Evolutionary conservation across 2,329 filamentous ascomycete species (phyloP).

Genomic region (Calonectria naviculata): DNA sequence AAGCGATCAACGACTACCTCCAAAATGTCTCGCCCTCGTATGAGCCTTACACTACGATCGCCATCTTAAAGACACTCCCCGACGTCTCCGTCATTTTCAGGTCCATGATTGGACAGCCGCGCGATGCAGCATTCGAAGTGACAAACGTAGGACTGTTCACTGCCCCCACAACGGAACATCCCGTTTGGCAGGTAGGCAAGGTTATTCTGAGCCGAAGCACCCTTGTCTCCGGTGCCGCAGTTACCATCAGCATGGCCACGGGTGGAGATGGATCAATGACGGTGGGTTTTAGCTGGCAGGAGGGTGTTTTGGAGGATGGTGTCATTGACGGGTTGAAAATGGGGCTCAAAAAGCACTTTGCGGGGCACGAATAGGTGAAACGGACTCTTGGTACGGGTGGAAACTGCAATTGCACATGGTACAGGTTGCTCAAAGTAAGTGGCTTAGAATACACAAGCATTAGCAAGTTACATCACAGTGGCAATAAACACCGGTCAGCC

Average conservation of each 20-base stretch:
- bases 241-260: constrained; percentile 53
- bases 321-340: neutral
- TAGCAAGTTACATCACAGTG: too few species aligned
- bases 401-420: too few species aligned
- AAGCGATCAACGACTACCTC: constrained; percentile 10
- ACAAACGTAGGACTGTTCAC: constrained; percentile 56
- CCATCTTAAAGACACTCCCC: constrained; percentile 52
- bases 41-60: constrained; percentile 32
- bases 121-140: constrained; percentile 53
- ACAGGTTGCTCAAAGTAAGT: too few species aligned
- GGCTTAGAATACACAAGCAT: too few species aligned
- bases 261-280: constrained; percentile 56
- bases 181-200: constrained; percentile 44
- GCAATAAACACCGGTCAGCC: too few species aligned
- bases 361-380: neutral
- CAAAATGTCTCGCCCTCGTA: constrained; percentile 25
- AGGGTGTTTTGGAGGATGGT: constrained; percentile 35
- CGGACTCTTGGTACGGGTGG: too few species aligned
- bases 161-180: constrained; percentile 9
- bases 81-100: constrained; percentile 50
- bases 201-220: constrained; percentile 56
- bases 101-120: constrained; percentile 49
- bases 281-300: constrained; percentile 53
- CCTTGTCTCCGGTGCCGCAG: constrained; percentile 42
- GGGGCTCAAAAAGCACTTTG: neutral